Conservation (phyloP, 1,139 yeast genomes). For the Saccharomyces hybrid region DNA sequence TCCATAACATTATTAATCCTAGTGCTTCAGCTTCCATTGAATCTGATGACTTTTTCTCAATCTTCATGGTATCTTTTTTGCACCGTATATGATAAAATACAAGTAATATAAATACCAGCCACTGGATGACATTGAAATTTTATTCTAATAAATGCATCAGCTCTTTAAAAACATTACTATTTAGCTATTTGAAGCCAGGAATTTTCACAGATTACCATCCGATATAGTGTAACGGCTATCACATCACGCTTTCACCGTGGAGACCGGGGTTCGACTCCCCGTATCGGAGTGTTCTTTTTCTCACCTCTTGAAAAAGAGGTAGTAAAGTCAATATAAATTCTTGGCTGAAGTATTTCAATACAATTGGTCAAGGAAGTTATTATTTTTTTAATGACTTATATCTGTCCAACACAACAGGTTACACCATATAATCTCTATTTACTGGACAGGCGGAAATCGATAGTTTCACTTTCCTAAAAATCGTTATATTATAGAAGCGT, state of each 20-base stretch:
- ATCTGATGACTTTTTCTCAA: too few relatives aligned
- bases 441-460: not conserved
- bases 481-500: not conserved
- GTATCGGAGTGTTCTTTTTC: conserved; percentile 24
- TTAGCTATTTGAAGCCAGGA: not conserved
- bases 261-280: conserved; percentile 13
- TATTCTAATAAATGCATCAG: too few relatives aligned
- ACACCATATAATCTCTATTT: not conserved
- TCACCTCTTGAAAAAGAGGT: too few relatives aligned
- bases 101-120: too few relatives aligned
- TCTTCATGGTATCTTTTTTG: too few relatives aligned
- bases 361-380: not conserved
- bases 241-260: conserved; percentile 32
- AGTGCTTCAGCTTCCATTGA: too few relatives aligned
- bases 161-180: too few relatives aligned
- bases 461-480: not conserved
- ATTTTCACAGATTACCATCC: conserved; percentile 10
- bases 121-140: too few relatives aligned
- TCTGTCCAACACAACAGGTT: not conserved
- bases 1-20: too few relatives aligned
- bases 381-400: not conserved
- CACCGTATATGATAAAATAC: too few relatives aligned
- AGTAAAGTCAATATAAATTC: not conserved
- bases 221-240: conserved; percentile 33
- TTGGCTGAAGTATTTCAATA: not conserved